Base-by-base conservation (phyloP, 768 basidiomycete species). In the Hygrophoropsis aurantiaca region DNA sequence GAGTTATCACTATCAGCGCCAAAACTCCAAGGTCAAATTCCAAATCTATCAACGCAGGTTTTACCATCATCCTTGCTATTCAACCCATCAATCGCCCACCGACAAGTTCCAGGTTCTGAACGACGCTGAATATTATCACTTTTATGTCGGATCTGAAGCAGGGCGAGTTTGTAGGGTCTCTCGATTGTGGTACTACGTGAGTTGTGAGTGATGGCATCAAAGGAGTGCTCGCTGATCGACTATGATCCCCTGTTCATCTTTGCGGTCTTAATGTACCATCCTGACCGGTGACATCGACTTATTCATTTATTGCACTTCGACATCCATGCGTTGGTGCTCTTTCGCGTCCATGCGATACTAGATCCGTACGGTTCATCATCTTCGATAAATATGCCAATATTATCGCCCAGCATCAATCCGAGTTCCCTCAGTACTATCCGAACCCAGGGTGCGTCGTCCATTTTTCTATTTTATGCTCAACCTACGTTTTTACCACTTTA, bases 111-210 rank as follows among this genome's bases (percentile, higher is more conserved):
- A n/a, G n/a, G n/a, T n/a, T n/a, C n/a, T n/a, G n/a, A n/a, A n/a
- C n/a, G n/a, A n/a, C n/a, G n/a, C n/a, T n/a, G n/a, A 25, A 23
- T 20, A 26, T 19, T 35, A 44, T 41, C 45, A n/a, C n/a, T n/a
- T n/a, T n/a, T n/a, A 73, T 76, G 73, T 37, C 60, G 13, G 39
- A 42, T 37, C 68, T 75, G 42, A 83, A 79, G 58, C 77, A 80
- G 57, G 84, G 83, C 49, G 84, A 93, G 62, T 93, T 95, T 65
- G 85, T 97, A 36, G 94, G 91, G 46, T 90, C 91, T 41, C 74
- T 97, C 50, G 94, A 97, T 67, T 95, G 94, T 60, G 94, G 94
- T 33, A 97, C 94, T 40, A 97, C 94, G 92, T 94, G 58, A 63
- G 89, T n/a, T n/a, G n/a, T n/a, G n/a, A n/a, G n/a, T n/a, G n/a